Evolutionary conservation across 257 asterid genomes (phyloP).

Genomic region (Gentiana dahurica): DNA sequence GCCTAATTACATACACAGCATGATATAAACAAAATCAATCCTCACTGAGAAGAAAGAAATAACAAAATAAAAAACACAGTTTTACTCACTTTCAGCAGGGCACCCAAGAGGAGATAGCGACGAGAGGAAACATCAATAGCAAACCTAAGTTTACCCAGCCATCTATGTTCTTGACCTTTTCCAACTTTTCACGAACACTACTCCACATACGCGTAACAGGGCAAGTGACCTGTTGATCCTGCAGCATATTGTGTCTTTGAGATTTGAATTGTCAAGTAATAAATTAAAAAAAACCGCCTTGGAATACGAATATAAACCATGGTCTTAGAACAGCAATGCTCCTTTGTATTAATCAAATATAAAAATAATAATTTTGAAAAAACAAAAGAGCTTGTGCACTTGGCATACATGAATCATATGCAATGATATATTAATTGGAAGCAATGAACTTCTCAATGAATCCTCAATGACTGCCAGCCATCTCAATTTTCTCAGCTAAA

Average conservation of each 20-base stretch:
- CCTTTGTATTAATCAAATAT: too few relatives aligned
- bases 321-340: too few relatives aligned
- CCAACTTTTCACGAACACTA: slow-evolving; percentile 36
- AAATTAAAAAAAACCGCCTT: too few relatives aligned
- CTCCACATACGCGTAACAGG: slow-evolving; percentile 62
- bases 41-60: background rate
- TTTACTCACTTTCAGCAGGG: slow-evolving; percentile 37
- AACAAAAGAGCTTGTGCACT: too few relatives aligned
- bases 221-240: slow-evolving; percentile 44
- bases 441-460: background rate
- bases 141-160: slow-evolving; percentile 58
- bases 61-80: slow-evolving; percentile 1
- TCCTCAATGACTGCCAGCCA: background rate
- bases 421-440: background rate
- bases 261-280: background rate
- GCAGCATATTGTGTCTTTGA: slow-evolving; percentile 12
- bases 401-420: background rate
- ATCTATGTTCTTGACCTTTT: slow-evolving; percentile 36
- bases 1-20: too few relatives aligned
- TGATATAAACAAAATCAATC: background rate
- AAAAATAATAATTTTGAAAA: too few relatives aligned
- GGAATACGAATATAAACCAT: background rate
- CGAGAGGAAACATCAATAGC: slow-evolving; percentile 44
- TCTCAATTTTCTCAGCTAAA: background rate
- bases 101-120: slow-evolving; percentile 61